These are phyloP conservation scores for Sporothrix variecibatus DNA, from an alignment of 2,329 filamentous ascomycete genomes.

Conservation along the genomic window DNA sequence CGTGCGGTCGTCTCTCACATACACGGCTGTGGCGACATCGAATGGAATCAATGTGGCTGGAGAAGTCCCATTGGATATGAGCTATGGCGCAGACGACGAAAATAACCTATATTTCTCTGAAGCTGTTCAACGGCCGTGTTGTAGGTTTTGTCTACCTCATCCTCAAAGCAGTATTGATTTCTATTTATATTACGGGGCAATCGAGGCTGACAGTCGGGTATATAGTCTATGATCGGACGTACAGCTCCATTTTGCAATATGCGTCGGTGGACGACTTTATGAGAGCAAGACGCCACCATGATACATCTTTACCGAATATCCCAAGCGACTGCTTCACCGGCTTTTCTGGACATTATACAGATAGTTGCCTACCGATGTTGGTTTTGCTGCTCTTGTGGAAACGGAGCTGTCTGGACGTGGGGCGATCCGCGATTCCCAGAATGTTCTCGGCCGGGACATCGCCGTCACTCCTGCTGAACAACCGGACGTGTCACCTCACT, in stretches of 20 bases:
- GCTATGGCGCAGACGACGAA: neutral
- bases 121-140: constrained; percentile 37
- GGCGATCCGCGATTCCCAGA: constrained; percentile 61
- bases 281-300: constrained; percentile 21
- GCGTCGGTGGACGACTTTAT: neutral
- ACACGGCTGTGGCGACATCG: constrained; percentile 41
- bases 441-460: constrained; percentile 56
- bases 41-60: constrained; percentile 12
- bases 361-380: constrained; percentile 51
- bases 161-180: neutral
- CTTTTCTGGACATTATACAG: constrained; percentile 41
- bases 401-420: constrained; percentile 52
- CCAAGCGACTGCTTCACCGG: constrained; percentile 33
- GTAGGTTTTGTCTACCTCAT: constrained; percentile 36
- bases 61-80: neutral
- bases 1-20: constrained; percentile 44
- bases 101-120: constrained; percentile 29
- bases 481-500: constrained; percentile 52
- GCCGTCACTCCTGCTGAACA: constrained; percentile 47
- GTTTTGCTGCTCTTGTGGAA: constrained; percentile 49
- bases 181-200: neutral
- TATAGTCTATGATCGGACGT: neutral
- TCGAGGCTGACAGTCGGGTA: neutral
- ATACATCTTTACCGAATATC: constrained; percentile 37
- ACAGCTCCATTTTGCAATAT: neutral